Conservation (phyloP, 305 asterid genomes). For the Fraxinus xanthoxyloides region DNA sequence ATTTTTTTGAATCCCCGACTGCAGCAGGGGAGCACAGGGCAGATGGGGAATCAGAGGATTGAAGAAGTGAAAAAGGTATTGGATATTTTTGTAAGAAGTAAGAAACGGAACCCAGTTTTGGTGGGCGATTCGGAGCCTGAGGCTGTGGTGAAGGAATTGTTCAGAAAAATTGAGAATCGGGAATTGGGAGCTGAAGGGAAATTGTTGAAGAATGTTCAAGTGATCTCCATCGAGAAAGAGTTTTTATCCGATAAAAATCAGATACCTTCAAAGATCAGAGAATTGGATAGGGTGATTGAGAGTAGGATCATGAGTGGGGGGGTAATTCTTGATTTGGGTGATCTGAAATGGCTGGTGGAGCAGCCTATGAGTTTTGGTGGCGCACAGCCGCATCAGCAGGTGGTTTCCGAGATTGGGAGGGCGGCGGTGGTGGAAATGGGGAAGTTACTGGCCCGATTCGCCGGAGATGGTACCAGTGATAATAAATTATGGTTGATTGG, state of each 20-base stretch:
- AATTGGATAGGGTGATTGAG: conserved; percentile 54
- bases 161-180: conserved; percentile 47
- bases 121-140: conserved; percentile 79
- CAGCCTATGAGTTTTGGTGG: conserved; percentile 41
- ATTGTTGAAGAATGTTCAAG: conserved; percentile 42
- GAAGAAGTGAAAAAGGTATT: conserved; percentile 63
- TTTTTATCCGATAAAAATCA: conserved; percentile 40
- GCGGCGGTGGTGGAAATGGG: conserved; percentile 62
- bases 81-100: conserved; percentile 56
- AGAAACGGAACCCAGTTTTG: conserved; percentile 72
- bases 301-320: conserved; percentile 45
- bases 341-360: conserved; percentile 94
- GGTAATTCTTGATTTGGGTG: conserved; percentile 83
- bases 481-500: conserved; percentile 75
- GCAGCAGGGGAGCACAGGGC: conserved; percentile 31
- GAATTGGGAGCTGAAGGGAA: conserved; percentile 40
- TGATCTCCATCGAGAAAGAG: conserved; percentile 54
- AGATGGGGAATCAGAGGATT: conserved; percentile 34
- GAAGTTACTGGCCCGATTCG: conserved; percentile 43
- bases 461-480: conserved; percentile 24
- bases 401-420: conserved; percentile 52
- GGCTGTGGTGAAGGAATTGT: conserved; percentile 58
- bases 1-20: conserved; percentile 60
- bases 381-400: conserved; percentile 35
- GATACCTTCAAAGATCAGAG: conserved; percentile 48